Evolutionary conservation across 768 basidiomycete species (phyloP).

Genomic region (Rhizopogon vesiculosus): DNA sequence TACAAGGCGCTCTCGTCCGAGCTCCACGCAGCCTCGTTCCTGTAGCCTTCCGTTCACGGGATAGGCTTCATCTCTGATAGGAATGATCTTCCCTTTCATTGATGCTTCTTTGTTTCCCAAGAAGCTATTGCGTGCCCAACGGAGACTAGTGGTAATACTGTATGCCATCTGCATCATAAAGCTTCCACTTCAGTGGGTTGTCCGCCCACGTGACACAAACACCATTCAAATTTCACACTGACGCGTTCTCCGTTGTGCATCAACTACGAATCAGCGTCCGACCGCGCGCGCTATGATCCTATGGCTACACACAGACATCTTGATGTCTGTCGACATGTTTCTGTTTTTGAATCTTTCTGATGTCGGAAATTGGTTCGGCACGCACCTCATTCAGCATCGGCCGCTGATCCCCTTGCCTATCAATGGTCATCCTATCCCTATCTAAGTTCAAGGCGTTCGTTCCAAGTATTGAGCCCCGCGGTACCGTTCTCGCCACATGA

Average conservation of each 20-base stretch:
- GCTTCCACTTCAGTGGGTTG: background rate
- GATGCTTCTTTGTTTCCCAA: background rate
- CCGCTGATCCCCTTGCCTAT: too few relatives aligned
- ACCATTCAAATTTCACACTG: background rate
- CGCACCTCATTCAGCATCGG: background rate
- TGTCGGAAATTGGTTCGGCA: background rate
- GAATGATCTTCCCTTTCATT: background rate
- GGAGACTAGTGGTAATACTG: background rate
- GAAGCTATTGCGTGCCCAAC: background rate
- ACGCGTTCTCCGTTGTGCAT: background rate
- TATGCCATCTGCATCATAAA: too few relatives aligned
- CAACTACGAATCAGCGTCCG: background rate
- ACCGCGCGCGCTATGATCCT: background rate
- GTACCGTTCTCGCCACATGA: background rate
- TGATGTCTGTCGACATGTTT: background rate
- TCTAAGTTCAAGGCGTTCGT: background rate
- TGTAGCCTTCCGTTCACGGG: background rate
- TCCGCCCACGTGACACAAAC: background rate
- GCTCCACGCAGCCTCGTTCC: background rate
- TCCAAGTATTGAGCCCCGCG: background rate
- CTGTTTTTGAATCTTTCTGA: background rate
- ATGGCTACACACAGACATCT: background rate
- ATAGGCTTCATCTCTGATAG: background rate
- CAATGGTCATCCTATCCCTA: background rate
- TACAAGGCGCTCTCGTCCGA: background rate